Conservation (phyloP, 1,139 yeast species). For the Taiozyma sp. region DNA sequence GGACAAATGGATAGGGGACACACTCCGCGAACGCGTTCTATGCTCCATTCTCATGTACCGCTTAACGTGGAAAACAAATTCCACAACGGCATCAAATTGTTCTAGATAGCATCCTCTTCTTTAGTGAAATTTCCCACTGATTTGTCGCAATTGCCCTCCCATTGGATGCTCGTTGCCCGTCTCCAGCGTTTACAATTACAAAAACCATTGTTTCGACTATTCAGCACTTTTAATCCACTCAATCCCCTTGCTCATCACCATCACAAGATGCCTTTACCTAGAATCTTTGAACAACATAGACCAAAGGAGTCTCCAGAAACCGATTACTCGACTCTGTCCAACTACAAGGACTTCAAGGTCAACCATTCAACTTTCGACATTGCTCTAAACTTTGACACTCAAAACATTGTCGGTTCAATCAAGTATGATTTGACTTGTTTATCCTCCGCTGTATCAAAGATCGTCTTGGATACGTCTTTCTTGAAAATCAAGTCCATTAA, state of each 20-base stretch:
- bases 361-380: slow-evolving; percentile 48
- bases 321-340: slow-evolving; percentile 77
- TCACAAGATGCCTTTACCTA: slow-evolving; percentile 11
- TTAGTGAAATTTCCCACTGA: too few species aligned
- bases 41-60: too few species aligned
- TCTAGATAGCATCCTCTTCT: too few species aligned
- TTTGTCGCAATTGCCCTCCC: neutral
- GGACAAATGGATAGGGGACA: too few species aligned
- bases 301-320: slow-evolving; percentile 36
- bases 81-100: too few species aligned
- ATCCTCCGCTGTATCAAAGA: slow-evolving; percentile 24
- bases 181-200: neutral
- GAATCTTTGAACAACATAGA: slow-evolving; percentile 15
- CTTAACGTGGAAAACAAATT: too few species aligned
- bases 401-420: slow-evolving; percentile 55
- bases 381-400: slow-evolving; percentile 50
- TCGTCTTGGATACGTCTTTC: slow-evolving; percentile 68
- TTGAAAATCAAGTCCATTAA: slow-evolving; percentile 44
- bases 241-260: neutral
- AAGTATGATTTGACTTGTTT: slow-evolving; percentile 36
- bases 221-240: neutral
- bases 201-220: neutral
- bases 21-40: too few species aligned
- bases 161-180: neutral
- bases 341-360: slow-evolving; percentile 53